Conservation (phyloP, 75 land plant species). For the Cunninghamia lanceolata region DNA sequence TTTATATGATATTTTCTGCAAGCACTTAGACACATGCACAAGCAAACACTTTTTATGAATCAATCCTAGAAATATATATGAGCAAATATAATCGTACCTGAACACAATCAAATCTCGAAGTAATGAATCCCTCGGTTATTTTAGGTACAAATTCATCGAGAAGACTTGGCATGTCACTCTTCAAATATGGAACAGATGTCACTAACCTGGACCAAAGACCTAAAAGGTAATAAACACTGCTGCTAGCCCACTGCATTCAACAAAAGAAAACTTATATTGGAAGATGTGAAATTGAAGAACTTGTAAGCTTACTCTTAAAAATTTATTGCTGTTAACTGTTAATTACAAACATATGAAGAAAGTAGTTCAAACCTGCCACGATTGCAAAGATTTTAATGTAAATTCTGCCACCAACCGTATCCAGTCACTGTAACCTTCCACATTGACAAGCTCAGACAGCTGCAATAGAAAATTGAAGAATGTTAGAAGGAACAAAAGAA, state of each 20-base stretch:
- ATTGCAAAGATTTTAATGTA: conserved; percentile 84
- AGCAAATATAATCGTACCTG: conserved; percentile 44
- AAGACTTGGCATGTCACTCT: conserved; percentile 79
- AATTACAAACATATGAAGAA: not conserved
- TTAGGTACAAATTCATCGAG: conserved; percentile 91
- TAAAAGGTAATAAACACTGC: conserved; percentile 92
- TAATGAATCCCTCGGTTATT: conserved; percentile 87
- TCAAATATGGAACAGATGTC: conserved; percentile 88
- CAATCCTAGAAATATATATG: not conserved
- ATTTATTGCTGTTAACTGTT: not conserved
- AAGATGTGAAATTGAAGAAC: not conserved
- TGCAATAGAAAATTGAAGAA: conserved; percentile 22
- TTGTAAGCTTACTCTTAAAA: not conserved
- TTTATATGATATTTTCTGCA: not conserved
- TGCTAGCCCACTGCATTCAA: conserved; percentile 85
- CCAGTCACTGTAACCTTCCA: conserved; percentile 93
- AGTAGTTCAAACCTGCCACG: conserved; percentile 76
- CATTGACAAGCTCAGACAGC: conserved; percentile 82
- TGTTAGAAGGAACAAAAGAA: not conserved
- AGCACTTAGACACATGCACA: not conserved
- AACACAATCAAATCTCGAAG: conserved; percentile 85
- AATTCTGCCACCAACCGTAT: conserved; percentile 90
- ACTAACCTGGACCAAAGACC: conserved; percentile 96
- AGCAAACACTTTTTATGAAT: not conserved
- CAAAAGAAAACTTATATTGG: not conserved